Percentiles rank a stretch among this genome's conserved stretches.
These are phyloP conservation scores for Globisporangium mamillatum DNA, from an alignment of 352 stramenopile genomes.

Conservation along the genomic window DNA sequence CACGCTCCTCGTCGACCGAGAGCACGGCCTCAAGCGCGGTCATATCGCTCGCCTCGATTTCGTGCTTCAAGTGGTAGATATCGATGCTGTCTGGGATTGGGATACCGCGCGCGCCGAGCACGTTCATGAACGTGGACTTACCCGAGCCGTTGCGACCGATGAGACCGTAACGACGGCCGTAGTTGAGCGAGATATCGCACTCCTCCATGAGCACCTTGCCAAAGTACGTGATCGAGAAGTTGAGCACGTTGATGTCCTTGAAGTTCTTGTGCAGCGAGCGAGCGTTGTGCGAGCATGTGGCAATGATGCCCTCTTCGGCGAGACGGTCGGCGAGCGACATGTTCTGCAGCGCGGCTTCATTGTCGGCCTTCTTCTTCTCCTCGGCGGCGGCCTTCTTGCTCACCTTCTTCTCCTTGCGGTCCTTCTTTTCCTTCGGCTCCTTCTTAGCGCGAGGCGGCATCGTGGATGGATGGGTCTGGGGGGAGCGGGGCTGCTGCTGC, in stretches of 20 bases:
- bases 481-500: not conserved
- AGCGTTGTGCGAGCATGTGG: conserved; percentile 94
- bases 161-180: conserved; percentile 96
- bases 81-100: conserved; percentile 95
- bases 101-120: conserved; percentile 92
- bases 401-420: conserved; percentile 79
- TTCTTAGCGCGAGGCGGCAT: conserved; percentile 28
- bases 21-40: conserved; percentile 95
- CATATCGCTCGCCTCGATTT: conserved; percentile 94
- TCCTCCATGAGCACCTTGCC: conserved; percentile 96
- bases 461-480: not conserved
- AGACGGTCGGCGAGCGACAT: conserved; percentile 89
- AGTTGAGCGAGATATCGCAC: conserved; percentile 96
- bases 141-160: conserved; percentile 96
- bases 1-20: conserved; percentile 93
- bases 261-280: conserved; percentile 93
- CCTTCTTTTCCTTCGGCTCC: conserved; percentile 65
- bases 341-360: conserved; percentile 54
- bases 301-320: conserved; percentile 93
- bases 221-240: conserved; percentile 97
- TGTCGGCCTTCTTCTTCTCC: conserved; percentile 75
- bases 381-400: conserved; percentile 70
- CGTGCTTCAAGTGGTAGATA: conserved; percentile 96
- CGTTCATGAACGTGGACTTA: conserved; percentile 97
- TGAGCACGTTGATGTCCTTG: conserved; percentile 97